phyloP scores from a whole-genome alignment of 495 filamentous ascomycete species.

The Acidomyces sp. region DNA sequence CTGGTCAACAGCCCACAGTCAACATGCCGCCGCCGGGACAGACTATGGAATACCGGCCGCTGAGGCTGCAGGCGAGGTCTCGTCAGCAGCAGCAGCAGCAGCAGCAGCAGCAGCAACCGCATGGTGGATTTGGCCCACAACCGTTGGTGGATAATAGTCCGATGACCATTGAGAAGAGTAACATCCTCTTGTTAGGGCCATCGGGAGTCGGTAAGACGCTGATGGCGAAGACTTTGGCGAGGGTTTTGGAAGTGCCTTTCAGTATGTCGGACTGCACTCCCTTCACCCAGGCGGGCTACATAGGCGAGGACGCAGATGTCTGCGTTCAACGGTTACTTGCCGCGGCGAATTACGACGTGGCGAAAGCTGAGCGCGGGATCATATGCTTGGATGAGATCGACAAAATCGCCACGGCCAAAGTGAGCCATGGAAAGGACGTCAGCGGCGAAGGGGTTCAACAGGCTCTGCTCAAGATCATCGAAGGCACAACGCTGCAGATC shows the following conservation, averaged over 20 bases:
- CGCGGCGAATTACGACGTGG: slow-evolving; percentile 80
- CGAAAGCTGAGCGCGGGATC: slow-evolving; percentile 77
- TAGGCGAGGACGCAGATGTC: slow-evolving; percentile 88
- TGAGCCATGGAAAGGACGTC: slow-evolving; percentile 66
- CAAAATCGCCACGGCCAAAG: slow-evolving; percentile 71
- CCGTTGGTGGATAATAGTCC: slow-evolving; percentile 41
- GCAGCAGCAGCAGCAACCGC: slow-evolving; percentile 3
- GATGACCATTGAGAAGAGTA: slow-evolving; percentile 86
- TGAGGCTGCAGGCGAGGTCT: too few relatives aligned
- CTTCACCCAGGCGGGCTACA: slow-evolving; percentile 94
- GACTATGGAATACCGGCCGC: too few relatives aligned
- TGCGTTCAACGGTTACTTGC: slow-evolving; percentile 82
- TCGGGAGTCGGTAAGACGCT: slow-evolving; percentile 95
- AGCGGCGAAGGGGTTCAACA: slow-evolving; percentile 92
- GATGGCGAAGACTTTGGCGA: slow-evolving; percentile 73
- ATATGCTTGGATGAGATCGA: slow-evolving; percentile 94
- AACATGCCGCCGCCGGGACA: slow-evolving; percentile 21
- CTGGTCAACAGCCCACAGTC: slow-evolving; percentile 54
- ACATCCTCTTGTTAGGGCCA: slow-evolving; percentile 82
- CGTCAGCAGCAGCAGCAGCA: neutral
- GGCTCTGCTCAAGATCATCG: slow-evolving; percentile 86
- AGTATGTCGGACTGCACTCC: slow-evolving; percentile 96
- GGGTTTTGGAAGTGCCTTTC: slow-evolving; percentile 81
- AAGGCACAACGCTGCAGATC: slow-evolving; percentile 83
- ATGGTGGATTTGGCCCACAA: slow-evolving; percentile 23